Evolutionary conservation across 768 basidiomycete genomes (phyloP).

Genomic region (Russula brevipes): DNA sequence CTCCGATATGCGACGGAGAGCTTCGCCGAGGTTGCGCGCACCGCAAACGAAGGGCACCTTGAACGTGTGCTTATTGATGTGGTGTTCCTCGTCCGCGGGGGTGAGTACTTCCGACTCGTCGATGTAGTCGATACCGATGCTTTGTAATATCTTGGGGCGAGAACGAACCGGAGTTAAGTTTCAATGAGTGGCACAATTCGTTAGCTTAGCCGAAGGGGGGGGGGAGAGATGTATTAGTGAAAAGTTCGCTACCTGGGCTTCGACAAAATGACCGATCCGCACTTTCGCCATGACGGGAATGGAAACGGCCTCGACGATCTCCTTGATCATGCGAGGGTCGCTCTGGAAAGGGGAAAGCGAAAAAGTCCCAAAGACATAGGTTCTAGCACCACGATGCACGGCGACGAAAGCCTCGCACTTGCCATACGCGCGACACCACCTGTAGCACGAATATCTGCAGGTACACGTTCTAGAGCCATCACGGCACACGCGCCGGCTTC

Average conservation of each 20-base stretch:
- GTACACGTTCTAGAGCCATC: constrained; percentile 94
- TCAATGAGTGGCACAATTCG: background rate
- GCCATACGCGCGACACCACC: constrained; percentile 98
- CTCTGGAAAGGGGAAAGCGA: constrained; percentile 44
- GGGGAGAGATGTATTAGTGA: background rate
- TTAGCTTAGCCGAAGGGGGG: background rate
- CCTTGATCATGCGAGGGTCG: constrained; percentile 94
- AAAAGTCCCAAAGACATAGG: background rate
- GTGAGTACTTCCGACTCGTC: constrained; percentile 95
- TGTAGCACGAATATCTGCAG: constrained; percentile 86
- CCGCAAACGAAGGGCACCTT: constrained; percentile 97
- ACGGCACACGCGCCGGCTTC: constrained; percentile 97
- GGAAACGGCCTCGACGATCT: constrained; percentile 90
- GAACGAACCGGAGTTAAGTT: background rate
- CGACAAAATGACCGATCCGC: constrained; percentile 96
- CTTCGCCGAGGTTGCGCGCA: constrained; percentile 91
- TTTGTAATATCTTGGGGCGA: constrained; percentile 73
- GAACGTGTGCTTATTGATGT: constrained; percentile 95
- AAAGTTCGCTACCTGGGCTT: constrained; percentile 64
- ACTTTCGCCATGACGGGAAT: constrained; percentile 97
- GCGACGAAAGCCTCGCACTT: constrained; percentile 27
- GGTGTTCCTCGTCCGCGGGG: constrained; percentile 91
- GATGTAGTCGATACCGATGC: constrained; percentile 93
- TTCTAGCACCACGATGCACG: constrained; percentile 3
- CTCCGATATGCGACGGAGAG: constrained; percentile 91